These are phyloP conservation scores for Hordeum pubiflorum DNA, from an alignment of 202 grass and related monocot genomes.

Conservation along the genomic window DNA sequence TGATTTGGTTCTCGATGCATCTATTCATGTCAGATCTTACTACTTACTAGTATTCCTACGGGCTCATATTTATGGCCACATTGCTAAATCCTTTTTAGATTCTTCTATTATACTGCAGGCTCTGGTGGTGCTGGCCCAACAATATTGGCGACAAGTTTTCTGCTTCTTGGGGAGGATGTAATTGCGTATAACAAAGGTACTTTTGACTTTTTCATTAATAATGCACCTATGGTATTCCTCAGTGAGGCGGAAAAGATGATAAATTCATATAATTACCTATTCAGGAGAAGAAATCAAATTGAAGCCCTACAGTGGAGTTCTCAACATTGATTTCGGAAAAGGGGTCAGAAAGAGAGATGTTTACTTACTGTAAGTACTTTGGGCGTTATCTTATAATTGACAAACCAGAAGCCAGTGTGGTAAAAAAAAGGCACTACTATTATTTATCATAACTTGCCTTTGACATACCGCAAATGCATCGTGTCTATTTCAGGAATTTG, in stretches of 20 bases:
- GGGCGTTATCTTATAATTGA: background rate
- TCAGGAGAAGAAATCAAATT: conserved; percentile 81
- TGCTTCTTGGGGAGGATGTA: conserved; percentile 92
- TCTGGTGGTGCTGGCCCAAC: conserved; percentile 85
- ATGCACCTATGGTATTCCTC: background rate
- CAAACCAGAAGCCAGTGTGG: background rate
- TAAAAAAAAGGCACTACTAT: background rate
- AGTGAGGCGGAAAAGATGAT: background rate
- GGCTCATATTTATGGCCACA: conserved; percentile 7
- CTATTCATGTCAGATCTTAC: background rate
- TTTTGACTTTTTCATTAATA: background rate
- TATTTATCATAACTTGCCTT: background rate
- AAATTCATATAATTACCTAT: conserved; percentile 11
- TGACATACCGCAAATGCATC: conserved; percentile 5
- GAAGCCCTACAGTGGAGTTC: conserved; percentile 82
- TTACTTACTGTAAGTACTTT: conserved; percentile 81
- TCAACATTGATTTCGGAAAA: conserved; percentile 89
- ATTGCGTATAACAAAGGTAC: conserved; percentile 90
- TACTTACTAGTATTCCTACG: background rate
- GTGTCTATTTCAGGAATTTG: conserved; percentile 70
- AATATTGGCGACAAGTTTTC: conserved; percentile 81
- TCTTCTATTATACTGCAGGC: conserved; percentile 94
- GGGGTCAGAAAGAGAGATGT: conserved; percentile 81
- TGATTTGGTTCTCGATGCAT: background rate
- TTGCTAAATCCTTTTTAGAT: conserved; percentile 82